These are phyloP conservation scores for Boletus eberwhitei DNA, from an alignment of 768 basidiomycete genomes.

Conservation along the genomic window DNA sequence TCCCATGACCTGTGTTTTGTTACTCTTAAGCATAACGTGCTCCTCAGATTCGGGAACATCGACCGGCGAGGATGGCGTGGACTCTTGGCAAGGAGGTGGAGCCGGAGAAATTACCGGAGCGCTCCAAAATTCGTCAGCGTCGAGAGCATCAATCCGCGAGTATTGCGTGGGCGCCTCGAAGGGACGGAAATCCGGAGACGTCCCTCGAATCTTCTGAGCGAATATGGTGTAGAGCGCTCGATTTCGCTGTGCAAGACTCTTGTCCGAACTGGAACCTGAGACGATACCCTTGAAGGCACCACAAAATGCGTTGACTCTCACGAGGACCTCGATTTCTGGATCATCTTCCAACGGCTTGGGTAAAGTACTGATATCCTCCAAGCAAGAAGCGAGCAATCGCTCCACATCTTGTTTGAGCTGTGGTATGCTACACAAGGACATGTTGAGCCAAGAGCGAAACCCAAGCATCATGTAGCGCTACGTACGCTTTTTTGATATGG, in stretches of 20 bases:
- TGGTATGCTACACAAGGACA: conserved; percentile 41
- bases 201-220: conserved; percentile 34
- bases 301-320: conserved; percentile 45
- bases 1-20: conserved; percentile 20
- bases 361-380: conserved; percentile 34
- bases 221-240: conserved; percentile 33
- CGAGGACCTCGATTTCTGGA: conserved; percentile 45
- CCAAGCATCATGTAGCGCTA: background rate
- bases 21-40: background rate
- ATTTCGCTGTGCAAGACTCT: conserved; percentile 37
- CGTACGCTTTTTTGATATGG: conserved; percentile 54
- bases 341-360: conserved; percentile 39
- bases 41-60: no score
- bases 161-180: conserved; percentile 17
- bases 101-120: no score
- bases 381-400: conserved; percentile 35
- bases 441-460: background rate
- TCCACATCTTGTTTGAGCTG: conserved; percentile 39
- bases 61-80: no score
- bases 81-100: no score
- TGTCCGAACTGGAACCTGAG: conserved; percentile 32
- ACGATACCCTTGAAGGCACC: conserved; percentile 33
- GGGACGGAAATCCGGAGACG: conserved; percentile 42
- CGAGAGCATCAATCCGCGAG: conserved; percentile 7
- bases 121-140: background rate